These are phyloP conservation scores for Lentinula raphanica DNA, from an alignment of 768 basidiomycete species.

Conservation along the genomic window DNA sequence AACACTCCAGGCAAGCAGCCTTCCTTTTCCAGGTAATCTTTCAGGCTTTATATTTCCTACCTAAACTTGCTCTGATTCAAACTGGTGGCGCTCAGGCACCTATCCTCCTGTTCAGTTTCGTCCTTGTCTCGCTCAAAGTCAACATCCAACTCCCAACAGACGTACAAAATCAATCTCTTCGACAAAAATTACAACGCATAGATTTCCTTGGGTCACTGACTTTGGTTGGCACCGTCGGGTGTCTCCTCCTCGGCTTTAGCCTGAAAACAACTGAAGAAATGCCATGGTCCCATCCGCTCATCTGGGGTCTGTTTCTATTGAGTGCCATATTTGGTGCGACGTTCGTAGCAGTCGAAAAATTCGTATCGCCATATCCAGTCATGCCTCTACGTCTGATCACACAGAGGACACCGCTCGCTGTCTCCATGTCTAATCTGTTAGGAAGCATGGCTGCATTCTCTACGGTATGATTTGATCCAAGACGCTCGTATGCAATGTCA, in stretches of 20 bases:
- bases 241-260: constrained; percentile 70
- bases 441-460: constrained; percentile 77
- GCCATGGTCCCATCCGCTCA: constrained; percentile 67
- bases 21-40: constrained; percentile 76
- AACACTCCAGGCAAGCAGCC: constrained; percentile 63
- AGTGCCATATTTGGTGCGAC: constrained; percentile 48
- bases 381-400: constrained; percentile 81
- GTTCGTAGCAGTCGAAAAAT: constrained; percentile 79
- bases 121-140: constrained; percentile 70
- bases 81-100: constrained; percentile 53
- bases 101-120: constrained; percentile 63
- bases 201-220: constrained; percentile 83
- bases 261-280: constrained; percentile 76
- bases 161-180: constrained; percentile 50
- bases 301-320: constrained; percentile 58
- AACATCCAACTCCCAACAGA: constrained; percentile 71
- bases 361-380: constrained; percentile 77
- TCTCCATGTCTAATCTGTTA: constrained; percentile 76
- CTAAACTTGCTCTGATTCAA: too few relatives aligned
- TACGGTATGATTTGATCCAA: constrained; percentile 40
- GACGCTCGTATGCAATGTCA: constrained; percentile 5
- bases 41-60: too few relatives aligned
- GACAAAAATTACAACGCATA: constrained; percentile 69
- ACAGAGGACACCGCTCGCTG: constrained; percentile 74
- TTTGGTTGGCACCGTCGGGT: constrained; percentile 65